Base-by-base conservation (phyloP, 495 filamentous ascomycete species). In the Penicillium salamii region DNA sequence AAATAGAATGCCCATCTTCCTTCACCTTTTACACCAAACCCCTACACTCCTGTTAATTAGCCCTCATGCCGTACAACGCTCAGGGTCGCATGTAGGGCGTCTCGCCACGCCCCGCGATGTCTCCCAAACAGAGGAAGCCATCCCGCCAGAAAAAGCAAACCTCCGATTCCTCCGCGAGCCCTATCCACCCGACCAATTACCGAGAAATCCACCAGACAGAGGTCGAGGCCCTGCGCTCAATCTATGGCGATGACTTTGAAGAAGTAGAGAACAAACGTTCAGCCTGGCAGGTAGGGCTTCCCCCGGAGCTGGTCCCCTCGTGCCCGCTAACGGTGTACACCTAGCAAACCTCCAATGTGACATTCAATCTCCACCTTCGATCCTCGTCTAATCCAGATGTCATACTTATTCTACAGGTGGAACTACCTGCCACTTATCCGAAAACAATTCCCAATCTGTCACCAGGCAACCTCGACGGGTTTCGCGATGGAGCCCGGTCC, bases 211-310 rank as follows among this genome's bases (percentile, higher is more conserved):
- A 97, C 71, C 72, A 86, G 48, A 85, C 96, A 62, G 93, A 98
- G 72, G 75, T 92, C 28, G 85, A 95, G 68, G 93, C 83, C 11
- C 74, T 98, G 40, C 77, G 85, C 46, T 89, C 95, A 5, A 96
- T 98, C 33, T 98, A 93, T 61, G 87, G 85, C 59, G 91, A 97
- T 39, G 93, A 97, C 61, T 97, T 87, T 62, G 71, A 83, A 56
- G 80, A 89, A 52, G 82, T 91, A 47, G 79, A 83, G 53, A 71
- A 79, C 21, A 82, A 85, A 59, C 80, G 80, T 35, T 84, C 82
- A 35, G 91, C 91, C 32, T 98, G 93, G 93, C 89, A 95, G 75
- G 87, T 90, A 71, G 40, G 74, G 69, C 18, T 26, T 15, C 17
- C 29, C 24, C 35, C 21, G 12, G 50, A 24, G 34, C 33, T 37